These are phyloP conservation scores for Alisma plantagoaquatica DNA, from an alignment of 106 monocot species.

Conservation along the genomic window DNA sequence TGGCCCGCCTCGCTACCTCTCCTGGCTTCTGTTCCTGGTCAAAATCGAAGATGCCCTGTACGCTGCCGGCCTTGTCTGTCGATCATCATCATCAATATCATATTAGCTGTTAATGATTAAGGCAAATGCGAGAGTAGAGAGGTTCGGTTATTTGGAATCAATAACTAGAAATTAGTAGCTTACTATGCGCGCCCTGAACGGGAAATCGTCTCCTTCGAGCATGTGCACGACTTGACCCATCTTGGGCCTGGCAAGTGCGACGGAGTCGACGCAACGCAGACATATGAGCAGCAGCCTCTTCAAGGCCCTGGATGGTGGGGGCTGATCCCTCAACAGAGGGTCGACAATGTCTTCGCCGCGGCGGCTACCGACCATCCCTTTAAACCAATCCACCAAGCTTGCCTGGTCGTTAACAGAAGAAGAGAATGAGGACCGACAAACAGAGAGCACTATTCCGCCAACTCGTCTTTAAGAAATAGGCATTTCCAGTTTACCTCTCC, in stretches of 20 bases:
- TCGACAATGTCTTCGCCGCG: constrained; percentile 86
- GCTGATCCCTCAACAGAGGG: constrained; percentile 66
- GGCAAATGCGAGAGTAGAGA: too few relatives aligned
- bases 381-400: constrained; percentile 92
- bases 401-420: constrained; percentile 28
- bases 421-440: too few relatives aligned
- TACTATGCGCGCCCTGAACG: too few relatives aligned
- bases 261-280: constrained; percentile 76
- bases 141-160: too few relatives aligned
- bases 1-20: too few relatives aligned
- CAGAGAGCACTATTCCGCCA: neutral
- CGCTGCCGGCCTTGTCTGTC: too few relatives aligned
- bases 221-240: constrained; percentile 87
- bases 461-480: neutral
- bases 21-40: too few relatives aligned
- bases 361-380: constrained; percentile 60
- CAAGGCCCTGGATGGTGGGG: constrained; percentile 54
- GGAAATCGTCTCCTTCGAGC: constrained; percentile 93
- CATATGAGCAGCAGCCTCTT: constrained; percentile 66
- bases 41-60: too few relatives aligned
- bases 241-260: constrained; percentile 73
- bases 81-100: too few relatives aligned
- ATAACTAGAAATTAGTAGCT: too few relatives aligned
- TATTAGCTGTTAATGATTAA: too few relatives aligned
- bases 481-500: constrained; percentile 12